Base-by-base conservation (phyloP, 139 green algal species). In the Chlamydomonas schloesseri region DNA sequence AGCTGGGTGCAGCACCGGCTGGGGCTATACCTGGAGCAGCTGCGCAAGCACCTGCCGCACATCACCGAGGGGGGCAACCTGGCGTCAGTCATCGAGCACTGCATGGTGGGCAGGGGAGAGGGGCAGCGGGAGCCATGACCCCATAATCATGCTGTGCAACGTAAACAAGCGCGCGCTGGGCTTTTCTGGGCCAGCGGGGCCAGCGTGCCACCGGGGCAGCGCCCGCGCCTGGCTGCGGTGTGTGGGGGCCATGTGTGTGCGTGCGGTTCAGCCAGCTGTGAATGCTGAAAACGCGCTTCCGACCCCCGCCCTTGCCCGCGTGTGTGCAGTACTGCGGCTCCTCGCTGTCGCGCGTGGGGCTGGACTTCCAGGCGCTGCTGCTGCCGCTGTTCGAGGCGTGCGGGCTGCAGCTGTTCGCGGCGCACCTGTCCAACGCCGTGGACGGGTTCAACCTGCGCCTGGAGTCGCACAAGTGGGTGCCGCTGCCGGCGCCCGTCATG, bases 281-380 rank as follows among this genome's bases (percentile, higher is more conserved):
- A n/a, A n/a, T n/a, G n/a, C n/a, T n/a, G n/a, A n/a, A n/a, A n/a
- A n/a, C n/a, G n/a, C n/a, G n/a, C n/a, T n/a, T n/a, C n/a, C n/a
- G n/a, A n/a, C n/a, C n/a, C n/a, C n/a, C n/a, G n/a, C n/a, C n/a
- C n/a, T n/a, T n/a, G n/a, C n/a, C n/a, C n/a, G n/a, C n/a, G n/a
- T n/a, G n/a, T n/a, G n/a, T n/a, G n/a, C 83, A 91, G 91, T 99
- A 99, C 92, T 99, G 96, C 86, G 97, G 97, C 33, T 94, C 94
- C 72, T 96, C 92, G 37, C 93, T 99, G 34, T 94, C 91, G 13
- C 91, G 98, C 2, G 98, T 99, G 29, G 98, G 98, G 2, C 86
- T 99, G 68, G 98, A 99, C 93, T 98, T 99, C 86, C 89, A 96
- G 26, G 87, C 85, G 24, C 88, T 99, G 81, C 92, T 99, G 73